Base-by-base conservation (phyloP, 2,329 filamentous ascomycete genomes). In the Diaporthe caulivora region DNA sequence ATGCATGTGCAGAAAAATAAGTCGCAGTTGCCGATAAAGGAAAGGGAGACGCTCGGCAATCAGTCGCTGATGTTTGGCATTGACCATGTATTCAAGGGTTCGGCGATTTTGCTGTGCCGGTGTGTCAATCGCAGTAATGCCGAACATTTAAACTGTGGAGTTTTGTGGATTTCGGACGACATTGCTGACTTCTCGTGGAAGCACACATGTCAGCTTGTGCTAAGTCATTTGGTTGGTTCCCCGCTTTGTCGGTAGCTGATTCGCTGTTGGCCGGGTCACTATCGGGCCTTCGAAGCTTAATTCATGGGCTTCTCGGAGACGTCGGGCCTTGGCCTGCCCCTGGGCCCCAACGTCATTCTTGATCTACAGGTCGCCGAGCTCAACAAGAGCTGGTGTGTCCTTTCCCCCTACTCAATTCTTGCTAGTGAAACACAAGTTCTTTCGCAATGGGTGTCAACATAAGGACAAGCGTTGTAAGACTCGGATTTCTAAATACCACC, bases 401-500 rank as follows among this genome's bases (percentile, higher is more conserved):
- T n/a, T 49, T 7, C 7, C 3, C 4, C 7, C 34, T n/a, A 8
- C 4, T 31, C 2, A 13, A 17, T 26, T 44, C 1, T 9, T 47
- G 3, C 1, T 1, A 11, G 18, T 49, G 18, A 64, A 47, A 6
- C 11, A 18, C 18, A 1, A 24, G 37, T 13, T 11, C 5, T 6
- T 42, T 29, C 40, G 47, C 8, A 13, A 69, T 69, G 65, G 29
- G 34, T 34, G 40, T 55, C 65, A 69, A 47, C 8, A 44, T 47
- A 31, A 69, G 37, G 24, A 47, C 65, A 8, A 69, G 65, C 65
- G 47, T 42, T 21, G 65, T 69, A 42, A 69, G 65, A 6, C 9
- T 0, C 44, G 9, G 3, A 6, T 13, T 13, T 13, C 37, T 40
- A 9, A 13, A 6, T 40, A 10, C 11, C 37, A 8, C 37, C 11